Evolutionary conservation across 2,329 filamentous ascomycete species (phyloP).

Genomic region (Nemania sp.): DNA sequence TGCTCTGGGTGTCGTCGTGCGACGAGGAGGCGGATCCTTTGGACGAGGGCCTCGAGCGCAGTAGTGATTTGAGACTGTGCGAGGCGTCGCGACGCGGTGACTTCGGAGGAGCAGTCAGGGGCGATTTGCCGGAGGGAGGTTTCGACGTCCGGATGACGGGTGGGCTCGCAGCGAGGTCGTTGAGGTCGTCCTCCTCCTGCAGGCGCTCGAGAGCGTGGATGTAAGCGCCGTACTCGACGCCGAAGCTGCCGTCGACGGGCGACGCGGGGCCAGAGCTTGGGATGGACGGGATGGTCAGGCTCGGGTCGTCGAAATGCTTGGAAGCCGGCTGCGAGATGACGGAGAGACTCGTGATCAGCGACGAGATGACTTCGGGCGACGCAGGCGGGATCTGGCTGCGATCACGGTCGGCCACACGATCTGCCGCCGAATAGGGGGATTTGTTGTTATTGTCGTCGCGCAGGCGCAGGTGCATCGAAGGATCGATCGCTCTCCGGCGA

Average conservation of each 20-base stretch:
- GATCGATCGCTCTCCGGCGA: conserved; percentile 39
- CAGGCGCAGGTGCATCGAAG: conserved; percentile 37
- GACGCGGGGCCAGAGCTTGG: conserved; percentile 41
- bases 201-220: conserved; percentile 54
- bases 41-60: conserved; percentile 65
- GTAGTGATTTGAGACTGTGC: conserved; percentile 60
- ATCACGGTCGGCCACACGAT: background rate
- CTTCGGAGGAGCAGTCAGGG: conserved; percentile 66
- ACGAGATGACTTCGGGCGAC: conserved; percentile 71
- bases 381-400: conserved; percentile 46
- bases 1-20: conserved; percentile 62
- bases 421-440: conserved; percentile 15
- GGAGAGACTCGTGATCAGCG: conserved; percentile 69
- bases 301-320: conserved; percentile 67
- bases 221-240: conserved; percentile 73
- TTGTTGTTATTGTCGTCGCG: conserved; percentile 31
- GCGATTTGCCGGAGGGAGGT: conserved; percentile 74
- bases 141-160: conserved; percentile 83
- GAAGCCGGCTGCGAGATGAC: conserved; percentile 69
- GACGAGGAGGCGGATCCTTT: conserved; percentile 56
- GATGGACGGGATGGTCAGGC: conserved; percentile 43
- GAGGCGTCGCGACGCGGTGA: conserved; percentile 53
- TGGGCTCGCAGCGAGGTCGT: conserved; percentile 64
- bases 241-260: conserved; percentile 58
- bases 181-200: conserved; percentile 52